Conservation (phyloP, 306 rosid genomes). For the Prunus mira region DNA sequence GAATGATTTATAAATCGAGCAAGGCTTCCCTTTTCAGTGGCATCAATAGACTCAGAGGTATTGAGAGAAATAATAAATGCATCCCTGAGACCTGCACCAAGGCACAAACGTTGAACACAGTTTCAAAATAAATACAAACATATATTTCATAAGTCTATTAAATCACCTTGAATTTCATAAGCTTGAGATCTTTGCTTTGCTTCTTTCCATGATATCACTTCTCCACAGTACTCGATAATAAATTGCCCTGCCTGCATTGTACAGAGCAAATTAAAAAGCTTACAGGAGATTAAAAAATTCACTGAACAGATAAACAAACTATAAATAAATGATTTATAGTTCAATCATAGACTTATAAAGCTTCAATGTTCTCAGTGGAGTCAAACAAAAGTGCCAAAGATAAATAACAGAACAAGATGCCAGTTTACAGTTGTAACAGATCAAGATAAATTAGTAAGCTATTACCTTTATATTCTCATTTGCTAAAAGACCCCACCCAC, state of each 20-base stretch:
- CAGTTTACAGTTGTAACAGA: conserved; percentile 17
- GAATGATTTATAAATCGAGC: conserved; percentile 96
- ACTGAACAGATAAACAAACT: background rate
- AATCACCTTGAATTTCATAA: conserved; percentile 76
- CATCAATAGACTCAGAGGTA: conserved; percentile 91
- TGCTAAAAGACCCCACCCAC: conserved; percentile 96
- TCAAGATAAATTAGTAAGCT: conserved; percentile 8
- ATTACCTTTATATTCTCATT: conserved; percentile 81
- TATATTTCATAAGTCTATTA: conserved; percentile 9
- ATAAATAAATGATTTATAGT: background rate
- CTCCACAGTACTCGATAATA: conserved; percentile 93
- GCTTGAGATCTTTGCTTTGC: conserved; percentile 87
- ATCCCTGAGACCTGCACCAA: conserved; percentile 80
- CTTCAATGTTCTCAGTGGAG: background rate
- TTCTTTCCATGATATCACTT: conserved; percentile 95
- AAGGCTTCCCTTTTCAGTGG: conserved; percentile 89
- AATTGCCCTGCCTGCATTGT: conserved; percentile 65
- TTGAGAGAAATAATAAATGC: conserved; percentile 88
- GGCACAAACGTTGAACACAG: conserved; percentile 24
- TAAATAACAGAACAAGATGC: background rate
- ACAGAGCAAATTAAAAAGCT: conserved; percentile 21
- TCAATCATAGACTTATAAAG: background rate
- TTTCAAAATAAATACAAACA: conserved; percentile 16
- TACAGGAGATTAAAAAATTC: background rate
- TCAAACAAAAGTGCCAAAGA: background rate